These are phyloP conservation scores for Noccaea caerulescens DNA, from an alignment of 345 rosid species.

Conservation along the genomic window DNA sequence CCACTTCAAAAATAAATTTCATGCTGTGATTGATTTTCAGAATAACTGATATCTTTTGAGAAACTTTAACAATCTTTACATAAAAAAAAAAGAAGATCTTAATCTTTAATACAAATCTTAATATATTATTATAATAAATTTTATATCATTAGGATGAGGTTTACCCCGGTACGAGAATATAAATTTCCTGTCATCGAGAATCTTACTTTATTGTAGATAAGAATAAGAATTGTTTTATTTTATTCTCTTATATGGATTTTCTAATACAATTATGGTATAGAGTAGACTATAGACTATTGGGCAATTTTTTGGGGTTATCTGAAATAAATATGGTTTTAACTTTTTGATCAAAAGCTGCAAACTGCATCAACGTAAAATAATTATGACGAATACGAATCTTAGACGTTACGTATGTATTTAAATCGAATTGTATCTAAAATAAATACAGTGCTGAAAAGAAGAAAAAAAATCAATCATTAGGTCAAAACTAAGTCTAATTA, in stretches of 20 bases:
- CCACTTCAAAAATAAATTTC: too few species aligned
- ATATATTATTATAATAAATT: too few species aligned
- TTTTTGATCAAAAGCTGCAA: conserved; percentile 24
- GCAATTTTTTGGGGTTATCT: not conserved
- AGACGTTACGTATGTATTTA: conserved; percentile 17
- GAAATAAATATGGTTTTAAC: conserved; percentile 2
- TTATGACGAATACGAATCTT: conserved; percentile 20
- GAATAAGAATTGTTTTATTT: not conserved
- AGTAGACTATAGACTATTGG: not conserved
- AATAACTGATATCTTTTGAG: too few species aligned
- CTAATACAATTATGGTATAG: not conserved
- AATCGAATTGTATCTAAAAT: not conserved
- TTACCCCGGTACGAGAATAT: conserved; percentile 2
- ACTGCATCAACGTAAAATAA: not conserved
- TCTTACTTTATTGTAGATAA: conserved; percentile 29
- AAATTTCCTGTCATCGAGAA: conserved; percentile 21
- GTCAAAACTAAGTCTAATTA: conserved; percentile 20
- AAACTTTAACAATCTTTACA: too few species aligned
- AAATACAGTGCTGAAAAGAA: not conserved
- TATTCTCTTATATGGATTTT: not conserved
- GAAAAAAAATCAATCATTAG: not conserved
- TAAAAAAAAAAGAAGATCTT: too few species aligned
- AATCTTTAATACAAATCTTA: too few species aligned
- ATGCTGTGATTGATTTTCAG: too few species aligned
- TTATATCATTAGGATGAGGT: not conserved